Conservation (phyloP, 352 stramenopile genomes). For the Globisporangium lucens region DNA sequence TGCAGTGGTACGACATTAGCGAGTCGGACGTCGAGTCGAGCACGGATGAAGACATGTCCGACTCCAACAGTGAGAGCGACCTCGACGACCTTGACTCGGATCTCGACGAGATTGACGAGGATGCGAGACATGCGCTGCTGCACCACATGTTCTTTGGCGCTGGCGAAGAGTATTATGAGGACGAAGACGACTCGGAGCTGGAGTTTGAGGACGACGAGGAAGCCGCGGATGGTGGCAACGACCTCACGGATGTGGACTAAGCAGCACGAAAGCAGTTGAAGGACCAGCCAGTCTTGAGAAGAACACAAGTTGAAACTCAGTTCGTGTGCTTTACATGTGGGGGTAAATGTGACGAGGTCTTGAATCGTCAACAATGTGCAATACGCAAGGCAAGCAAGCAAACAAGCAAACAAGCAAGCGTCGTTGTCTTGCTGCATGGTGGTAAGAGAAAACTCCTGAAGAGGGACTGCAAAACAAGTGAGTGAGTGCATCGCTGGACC, state of each 20-base stretch:
- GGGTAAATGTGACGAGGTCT: neutral
- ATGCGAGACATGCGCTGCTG: slow-evolving; percentile 4
- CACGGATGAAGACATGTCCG: slow-evolving; percentile 1
- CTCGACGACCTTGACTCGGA: neutral
- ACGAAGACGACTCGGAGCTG: slow-evolving; percentile 2
- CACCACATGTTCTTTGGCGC: slow-evolving; percentile 9
- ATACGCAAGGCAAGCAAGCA: neutral
- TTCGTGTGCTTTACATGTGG: neutral
- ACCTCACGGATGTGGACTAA: neutral
- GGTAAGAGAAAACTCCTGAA: neutral
- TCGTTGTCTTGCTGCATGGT: neutral
- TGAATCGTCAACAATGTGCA: neutral
- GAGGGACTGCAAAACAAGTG: too few relatives aligned
- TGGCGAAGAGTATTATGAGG: neutral
- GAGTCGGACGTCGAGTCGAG: slow-evolving; percentile 34
- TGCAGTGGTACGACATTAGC: slow-evolving; percentile 58
- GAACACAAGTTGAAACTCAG: neutral
- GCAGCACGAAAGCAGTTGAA: neutral
- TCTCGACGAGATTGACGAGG: slow-evolving; percentile 8
- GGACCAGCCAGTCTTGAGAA: neutral
- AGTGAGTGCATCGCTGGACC: neutral
- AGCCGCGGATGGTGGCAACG: neutral
- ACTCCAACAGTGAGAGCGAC: slow-evolving; percentile 1
- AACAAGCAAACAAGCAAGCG: neutral
- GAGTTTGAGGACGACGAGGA: slow-evolving; percentile 18